Percentiles rank a stretch among this genome's conserved stretches.
These are phyloP conservation scores for Crucihimalaya himalaica DNA, from an alignment of 345 rosid genomes.

Conservation along the genomic window DNA sequence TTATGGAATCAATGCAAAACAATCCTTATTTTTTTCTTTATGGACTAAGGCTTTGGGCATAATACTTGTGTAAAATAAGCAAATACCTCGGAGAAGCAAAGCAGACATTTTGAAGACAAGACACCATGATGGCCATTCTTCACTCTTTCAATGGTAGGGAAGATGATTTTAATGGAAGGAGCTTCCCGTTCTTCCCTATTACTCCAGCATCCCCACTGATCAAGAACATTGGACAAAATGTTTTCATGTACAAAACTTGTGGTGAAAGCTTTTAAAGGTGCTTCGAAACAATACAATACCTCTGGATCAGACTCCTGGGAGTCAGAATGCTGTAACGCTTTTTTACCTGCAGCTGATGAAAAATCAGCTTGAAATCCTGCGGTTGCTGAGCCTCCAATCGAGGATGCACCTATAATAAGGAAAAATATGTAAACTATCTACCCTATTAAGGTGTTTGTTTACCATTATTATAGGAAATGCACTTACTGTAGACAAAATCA, in stretches of 20 bases:
- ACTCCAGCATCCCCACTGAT: constrained; percentile 97
- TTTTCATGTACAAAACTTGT: constrained; percentile 2
- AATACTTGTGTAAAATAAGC: neutral
- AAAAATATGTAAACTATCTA: neutral
- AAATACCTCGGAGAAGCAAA: constrained; percentile 90
- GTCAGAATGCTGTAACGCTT: constrained; percentile 51
- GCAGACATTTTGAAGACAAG: constrained; percentile 65
- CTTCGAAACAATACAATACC: constrained; percentile 47
- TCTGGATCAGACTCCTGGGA: constrained; percentile 97
- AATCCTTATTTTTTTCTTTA: neutral
- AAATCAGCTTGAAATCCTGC: constrained; percentile 79
- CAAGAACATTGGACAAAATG: constrained; percentile 14
- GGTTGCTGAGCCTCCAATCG: constrained; percentile 75
- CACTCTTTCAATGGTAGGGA: constrained; percentile 84
- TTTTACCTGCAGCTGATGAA: constrained; percentile 85
- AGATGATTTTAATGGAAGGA: constrained; percentile 73
- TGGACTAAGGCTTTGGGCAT: neutral
- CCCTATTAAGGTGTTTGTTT: neutral
- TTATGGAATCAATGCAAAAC: neutral
- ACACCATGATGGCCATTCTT: constrained; percentile 64
- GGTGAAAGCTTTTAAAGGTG: neutral
- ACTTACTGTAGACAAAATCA: constrained; percentile 80
- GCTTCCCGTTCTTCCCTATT: constrained; percentile 71
- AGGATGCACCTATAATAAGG: constrained; percentile 61
- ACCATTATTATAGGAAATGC: neutral